phyloP scores from a whole-genome alignment of 2,329 filamentous ascomycete species.

The Ceratocystis huliohia region DNA sequence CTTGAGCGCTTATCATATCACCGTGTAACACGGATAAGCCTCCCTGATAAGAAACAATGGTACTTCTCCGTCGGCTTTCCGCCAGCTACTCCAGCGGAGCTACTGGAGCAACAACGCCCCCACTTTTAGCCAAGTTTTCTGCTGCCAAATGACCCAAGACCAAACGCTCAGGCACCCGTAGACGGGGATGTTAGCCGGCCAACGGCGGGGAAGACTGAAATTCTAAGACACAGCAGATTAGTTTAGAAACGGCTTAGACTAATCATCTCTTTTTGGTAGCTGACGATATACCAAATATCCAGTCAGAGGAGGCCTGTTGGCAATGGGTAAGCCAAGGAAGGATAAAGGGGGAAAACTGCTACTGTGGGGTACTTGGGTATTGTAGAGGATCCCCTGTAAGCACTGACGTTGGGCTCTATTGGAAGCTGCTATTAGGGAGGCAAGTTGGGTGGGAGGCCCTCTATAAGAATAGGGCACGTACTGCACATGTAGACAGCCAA shows the following conservation, averaged over 20 bases:
- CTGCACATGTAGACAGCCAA: not conserved
- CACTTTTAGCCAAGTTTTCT: not conserved
- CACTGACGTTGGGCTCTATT: not conserved
- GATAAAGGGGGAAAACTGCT: not conserved
- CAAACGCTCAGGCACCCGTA: not conserved
- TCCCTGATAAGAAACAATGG: not conserved
- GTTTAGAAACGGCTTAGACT: not conserved
- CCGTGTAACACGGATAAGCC: not conserved
- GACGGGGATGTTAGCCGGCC: conserved; percentile 10
- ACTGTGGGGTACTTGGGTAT: not conserved
- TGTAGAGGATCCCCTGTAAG: not conserved
- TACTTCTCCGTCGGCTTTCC: not conserved
- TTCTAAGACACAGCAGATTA: not conserved
- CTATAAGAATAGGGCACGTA: not conserved
- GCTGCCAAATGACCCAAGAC: not conserved
- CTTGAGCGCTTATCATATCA: not conserved
- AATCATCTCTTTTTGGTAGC: not conserved
- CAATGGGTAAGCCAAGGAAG: not conserved
- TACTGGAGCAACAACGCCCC: not conserved
- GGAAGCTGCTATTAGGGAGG: not conserved
- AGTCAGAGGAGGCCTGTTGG: not conserved
- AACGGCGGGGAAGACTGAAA: not conserved
- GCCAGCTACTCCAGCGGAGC: not conserved
- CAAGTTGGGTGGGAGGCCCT: not conserved
- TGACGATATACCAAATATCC: not conserved